Evolutionary conservation across 2,329 filamentous ascomycete species (phyloP).

Genomic region (Zasmidium angulare): DNA sequence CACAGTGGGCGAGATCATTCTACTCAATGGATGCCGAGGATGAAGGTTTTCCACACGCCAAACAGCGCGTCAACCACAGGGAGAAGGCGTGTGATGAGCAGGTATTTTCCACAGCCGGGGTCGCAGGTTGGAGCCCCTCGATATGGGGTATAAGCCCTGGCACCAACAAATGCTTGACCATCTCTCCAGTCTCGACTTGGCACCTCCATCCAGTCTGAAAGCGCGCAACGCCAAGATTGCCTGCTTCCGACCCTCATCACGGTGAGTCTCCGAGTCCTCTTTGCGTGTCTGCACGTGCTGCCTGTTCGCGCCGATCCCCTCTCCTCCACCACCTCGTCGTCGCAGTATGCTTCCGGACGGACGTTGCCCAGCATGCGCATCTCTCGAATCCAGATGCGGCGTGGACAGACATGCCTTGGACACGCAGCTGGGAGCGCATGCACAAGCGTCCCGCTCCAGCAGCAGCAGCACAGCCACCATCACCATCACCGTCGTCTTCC

Average conservation of each 20-base stretch:
- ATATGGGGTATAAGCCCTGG: no score
- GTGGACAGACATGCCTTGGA: no score
- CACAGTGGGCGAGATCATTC: background rate
- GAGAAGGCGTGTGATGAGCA: no score
- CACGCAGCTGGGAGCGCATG: background rate
- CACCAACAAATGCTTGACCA: background rate
- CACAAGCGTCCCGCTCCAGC: background rate
- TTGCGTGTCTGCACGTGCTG: no score
- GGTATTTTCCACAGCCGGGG: no score
- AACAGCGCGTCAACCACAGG: background rate
- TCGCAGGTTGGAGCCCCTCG: no score
- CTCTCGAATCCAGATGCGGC: no score
- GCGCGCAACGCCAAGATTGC: background rate
- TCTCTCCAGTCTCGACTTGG: background rate
- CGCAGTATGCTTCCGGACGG: background rate
- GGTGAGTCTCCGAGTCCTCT: no score
- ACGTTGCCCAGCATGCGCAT: background rate
- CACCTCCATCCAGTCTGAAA: background rate
- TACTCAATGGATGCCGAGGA: background rate
- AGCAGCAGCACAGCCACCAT: background rate
- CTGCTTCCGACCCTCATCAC: no score
- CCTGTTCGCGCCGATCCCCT: no score
- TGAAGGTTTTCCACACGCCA: background rate
- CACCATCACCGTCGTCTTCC: background rate
- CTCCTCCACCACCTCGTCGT: no score